Conservation (phyloP, 1,284 basidiomycete genomes). For the Pulchroboletus neoregius region DNA sequence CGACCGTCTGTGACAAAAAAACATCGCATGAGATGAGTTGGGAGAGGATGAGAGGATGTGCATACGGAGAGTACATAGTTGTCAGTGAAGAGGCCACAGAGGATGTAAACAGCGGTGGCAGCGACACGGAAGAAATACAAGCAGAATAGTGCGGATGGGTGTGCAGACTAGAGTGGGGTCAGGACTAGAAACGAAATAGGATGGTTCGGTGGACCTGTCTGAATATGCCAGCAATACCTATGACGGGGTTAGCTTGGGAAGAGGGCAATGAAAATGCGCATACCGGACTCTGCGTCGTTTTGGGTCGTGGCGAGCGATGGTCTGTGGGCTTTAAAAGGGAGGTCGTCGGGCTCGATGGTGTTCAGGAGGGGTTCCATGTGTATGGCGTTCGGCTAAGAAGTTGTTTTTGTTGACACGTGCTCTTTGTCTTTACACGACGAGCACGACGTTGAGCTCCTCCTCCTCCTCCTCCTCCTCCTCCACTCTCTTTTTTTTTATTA, state of each 20-base stretch:
- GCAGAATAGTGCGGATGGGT: slow-evolving; percentile 79
- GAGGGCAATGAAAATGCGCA: slow-evolving; percentile 17
- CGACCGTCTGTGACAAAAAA: slow-evolving; percentile 62
- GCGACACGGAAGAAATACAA: slow-evolving; percentile 83
- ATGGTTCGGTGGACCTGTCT: slow-evolving; percentile 49
- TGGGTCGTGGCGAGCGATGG: slow-evolving; percentile 50
- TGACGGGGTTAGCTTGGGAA: slow-evolving; percentile 3
- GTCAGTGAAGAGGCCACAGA: slow-evolving; percentile 82
- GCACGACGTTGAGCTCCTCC: slow-evolving; percentile 11
- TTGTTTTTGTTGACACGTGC: slow-evolving; percentile 11
- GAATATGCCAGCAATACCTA: slow-evolving; percentile 72
- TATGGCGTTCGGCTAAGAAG: background rate
- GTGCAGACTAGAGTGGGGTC: slow-evolving; percentile 57
- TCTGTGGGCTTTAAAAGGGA: slow-evolving; percentile 22
- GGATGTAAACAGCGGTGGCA: slow-evolving; percentile 83
- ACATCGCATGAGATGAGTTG: slow-evolving; percentile 1
- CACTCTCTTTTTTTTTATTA: slow-evolving; percentile 3
- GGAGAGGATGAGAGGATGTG: slow-evolving; percentile 11
- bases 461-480: background rate
- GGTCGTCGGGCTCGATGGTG: slow-evolving; percentile 70
- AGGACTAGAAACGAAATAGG: slow-evolving; percentile 7
- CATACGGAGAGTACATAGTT: slow-evolving; percentile 87
- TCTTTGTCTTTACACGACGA: slow-evolving; percentile 12
- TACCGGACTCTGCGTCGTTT: slow-evolving; percentile 70
- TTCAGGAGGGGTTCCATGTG: slow-evolving; percentile 59